Evolutionary conservation across 2,329 filamentous ascomycete genomes (phyloP).

Genomic region (Ophiocordyceps camponoti-leonardi): DNA sequence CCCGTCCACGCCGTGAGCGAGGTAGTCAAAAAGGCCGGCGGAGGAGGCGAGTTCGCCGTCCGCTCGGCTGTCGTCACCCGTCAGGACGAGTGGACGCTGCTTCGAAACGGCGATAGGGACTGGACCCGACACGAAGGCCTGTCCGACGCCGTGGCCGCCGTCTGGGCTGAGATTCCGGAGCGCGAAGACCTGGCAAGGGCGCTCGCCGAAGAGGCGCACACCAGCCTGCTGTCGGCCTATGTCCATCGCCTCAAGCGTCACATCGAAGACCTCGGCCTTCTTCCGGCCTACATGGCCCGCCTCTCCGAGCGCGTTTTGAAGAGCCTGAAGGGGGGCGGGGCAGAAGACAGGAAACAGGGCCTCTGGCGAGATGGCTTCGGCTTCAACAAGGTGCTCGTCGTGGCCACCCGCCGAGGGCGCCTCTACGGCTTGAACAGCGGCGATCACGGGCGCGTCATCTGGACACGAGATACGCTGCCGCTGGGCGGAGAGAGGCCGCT

Average conservation of each 20-base stretch:
- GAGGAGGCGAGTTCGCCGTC: constrained; percentile 51
- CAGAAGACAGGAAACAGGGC: constrained; percentile 20
- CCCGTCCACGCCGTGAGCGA: constrained; percentile 62
- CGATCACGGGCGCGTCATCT: constrained; percentile 55
- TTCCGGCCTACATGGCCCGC: constrained; percentile 55
- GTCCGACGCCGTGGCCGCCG: constrained; percentile 60
- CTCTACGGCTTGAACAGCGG: constrained; percentile 67
- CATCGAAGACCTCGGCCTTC: constrained; percentile 54
- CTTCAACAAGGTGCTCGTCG: constrained; percentile 68
- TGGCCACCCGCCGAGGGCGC: constrained; percentile 65
- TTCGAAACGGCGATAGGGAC: constrained; percentile 63
- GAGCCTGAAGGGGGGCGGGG: constrained; percentile 42
- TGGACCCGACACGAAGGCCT: constrained; percentile 77
- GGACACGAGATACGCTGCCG: constrained; percentile 51
- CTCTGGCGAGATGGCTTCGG: constrained; percentile 63
- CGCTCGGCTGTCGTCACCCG: constrained; percentile 54
- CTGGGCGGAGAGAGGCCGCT: constrained; percentile 38
- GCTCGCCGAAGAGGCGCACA: constrained; percentile 72
- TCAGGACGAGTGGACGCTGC: constrained; percentile 61
- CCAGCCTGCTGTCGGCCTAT: constrained; percentile 67
- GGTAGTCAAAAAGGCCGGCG: constrained; percentile 52
- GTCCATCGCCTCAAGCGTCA: constrained; percentile 75
- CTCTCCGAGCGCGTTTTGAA: constrained; percentile 53
- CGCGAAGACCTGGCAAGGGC: constrained; percentile 61
- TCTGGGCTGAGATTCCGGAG: constrained; percentile 62